Conservation (phyloP, 805 yeast species). For the Starmerella vitae region DNA sequence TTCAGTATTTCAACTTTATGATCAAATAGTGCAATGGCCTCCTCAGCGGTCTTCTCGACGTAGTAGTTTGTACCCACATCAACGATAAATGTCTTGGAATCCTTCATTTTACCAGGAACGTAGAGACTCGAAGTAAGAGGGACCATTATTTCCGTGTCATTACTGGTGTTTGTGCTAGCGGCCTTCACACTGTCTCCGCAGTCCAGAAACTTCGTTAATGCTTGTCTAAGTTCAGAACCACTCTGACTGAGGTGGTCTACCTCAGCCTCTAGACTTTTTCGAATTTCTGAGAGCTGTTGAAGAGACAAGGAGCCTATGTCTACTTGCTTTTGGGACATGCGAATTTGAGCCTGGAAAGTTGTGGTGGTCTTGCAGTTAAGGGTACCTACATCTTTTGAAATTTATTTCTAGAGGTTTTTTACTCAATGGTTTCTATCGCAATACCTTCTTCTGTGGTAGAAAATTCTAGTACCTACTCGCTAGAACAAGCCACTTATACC, state of each 20-base stretch:
- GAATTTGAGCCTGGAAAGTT: too few relatives aligned
- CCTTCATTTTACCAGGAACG: conserved; percentile 66
- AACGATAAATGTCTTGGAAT: conserved; percentile 60
- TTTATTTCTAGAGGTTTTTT: background rate
- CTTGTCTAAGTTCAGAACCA: conserved; percentile 66
- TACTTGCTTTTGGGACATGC: conserved; percentile 8
- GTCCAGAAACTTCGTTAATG: conserved; percentile 68
- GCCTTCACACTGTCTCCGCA: conserved; percentile 58
- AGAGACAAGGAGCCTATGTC: conserved; percentile 39
- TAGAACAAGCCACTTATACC: conserved; percentile 59
- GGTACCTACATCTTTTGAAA: too few relatives aligned
- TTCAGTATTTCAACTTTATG: conserved; percentile 58
- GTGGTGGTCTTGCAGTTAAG: too few relatives aligned
- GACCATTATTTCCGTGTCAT: conserved; percentile 48
- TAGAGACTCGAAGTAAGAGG: conserved; percentile 84
- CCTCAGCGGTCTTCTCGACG: conserved; percentile 60
- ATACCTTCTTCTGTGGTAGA: conserved; percentile 57
- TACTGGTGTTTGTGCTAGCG: conserved; percentile 33
- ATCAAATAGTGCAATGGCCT: conserved; percentile 59
- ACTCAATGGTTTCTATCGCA: conserved; percentile 34
- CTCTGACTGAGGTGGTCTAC: conserved; percentile 76
- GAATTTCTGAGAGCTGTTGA: conserved; percentile 72
- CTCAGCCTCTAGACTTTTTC: conserved; percentile 72
- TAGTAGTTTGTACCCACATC: conserved; percentile 95
- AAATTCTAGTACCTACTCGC: conserved; percentile 40